A percentile compares a stretch with the other conserved stretches of the same genome.
Evolutionary conservation across 768 basidiomycete species (phyloP).

Genomic region (Flagelloscypha sp.): DNA sequence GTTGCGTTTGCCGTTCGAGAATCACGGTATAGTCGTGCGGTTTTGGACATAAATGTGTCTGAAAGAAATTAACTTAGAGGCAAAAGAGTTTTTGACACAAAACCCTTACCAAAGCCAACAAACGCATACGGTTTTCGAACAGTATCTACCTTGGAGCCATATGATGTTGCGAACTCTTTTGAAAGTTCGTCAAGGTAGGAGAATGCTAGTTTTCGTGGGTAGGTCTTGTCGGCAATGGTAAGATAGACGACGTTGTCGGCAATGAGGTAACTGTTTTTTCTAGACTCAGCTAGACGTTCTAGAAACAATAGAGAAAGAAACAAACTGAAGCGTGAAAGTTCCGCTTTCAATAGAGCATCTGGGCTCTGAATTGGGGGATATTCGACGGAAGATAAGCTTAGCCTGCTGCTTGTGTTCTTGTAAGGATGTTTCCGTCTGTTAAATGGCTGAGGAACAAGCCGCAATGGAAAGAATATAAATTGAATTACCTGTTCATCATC

Average conservation of each 20-base stretch:
- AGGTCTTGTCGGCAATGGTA: conserved; percentile 92
- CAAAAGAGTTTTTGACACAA: not conserved
- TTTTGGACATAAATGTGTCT: conserved; percentile 99
- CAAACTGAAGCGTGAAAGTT: conserved; percentile 91
- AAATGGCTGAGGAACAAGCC: conserved; percentile 7
- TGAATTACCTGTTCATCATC: conserved; percentile 86
- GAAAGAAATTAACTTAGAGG: conserved; percentile 5
- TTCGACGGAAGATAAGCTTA: conserved; percentile 91
- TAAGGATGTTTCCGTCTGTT: conserved; percentile 83
- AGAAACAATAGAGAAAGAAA: conserved; percentile 13
- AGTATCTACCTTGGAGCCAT: conserved; percentile 87
- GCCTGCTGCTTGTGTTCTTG: conserved; percentile 99
- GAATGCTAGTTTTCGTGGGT: conserved; percentile 94
- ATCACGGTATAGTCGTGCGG: conserved; percentile 90
- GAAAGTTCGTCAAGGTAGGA: conserved; percentile 95
- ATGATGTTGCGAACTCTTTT: conserved; percentile 90
- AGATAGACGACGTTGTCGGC: conserved; percentile 90
- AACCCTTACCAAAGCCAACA: conserved; percentile 80
- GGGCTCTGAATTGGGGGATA: conserved; percentile 91
- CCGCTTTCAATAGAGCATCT: conserved; percentile 96
- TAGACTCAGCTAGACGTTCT: conserved; percentile 5
- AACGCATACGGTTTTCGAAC: conserved; percentile 98
- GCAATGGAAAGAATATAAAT: not conserved
- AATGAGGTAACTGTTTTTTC: conserved; percentile 76
- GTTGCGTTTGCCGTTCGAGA: conserved; percentile 77